Base-by-base conservation (phyloP, 768 basidiomycete species). In the Cantharellus anzutake region DNA sequence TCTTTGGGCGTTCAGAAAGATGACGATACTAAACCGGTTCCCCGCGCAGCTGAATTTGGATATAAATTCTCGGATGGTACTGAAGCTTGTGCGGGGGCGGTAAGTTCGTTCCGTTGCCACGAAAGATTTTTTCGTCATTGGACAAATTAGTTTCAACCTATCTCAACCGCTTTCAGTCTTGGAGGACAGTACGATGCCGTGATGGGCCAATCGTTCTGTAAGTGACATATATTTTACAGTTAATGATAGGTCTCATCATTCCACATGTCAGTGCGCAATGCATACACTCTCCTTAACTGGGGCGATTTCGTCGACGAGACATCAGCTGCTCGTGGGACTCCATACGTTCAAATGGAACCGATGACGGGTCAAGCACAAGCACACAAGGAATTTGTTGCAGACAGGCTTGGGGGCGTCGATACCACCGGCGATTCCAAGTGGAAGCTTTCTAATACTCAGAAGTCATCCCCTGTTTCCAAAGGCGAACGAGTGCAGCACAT, bases 141-240 rank as follows among this genome's bases (percentile, higher is more conserved):
- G 29, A 48, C 44, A 11, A 11, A 14, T 50, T 60, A 84, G 83
- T 86, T 85, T 71, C 84, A 86, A 63, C 83, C 84, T 3, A 76
- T 79, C 50, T 75, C 77, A 4, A 78, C 75, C 53, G 72, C 76
- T 56, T 67, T 87, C 71, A 84, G 63, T 76, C 72, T 75, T 38
- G 73, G 68, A 38, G 60, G 59, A 34, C 57, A 83, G 67, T 85
- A 74, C 62, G 83, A 85, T 65, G 75, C 82, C 67, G 76, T 86
- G 51, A 72, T 86, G 51, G 84, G 84, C 59, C 85, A 85, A 81
- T 75, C 78, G 4, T 85, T 84, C 71, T 68, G 82, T 82, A 64
- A 65, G 80, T 73, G 4, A 35, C 58, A 29, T 42, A 41, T 44
- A 16, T 35, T 56, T 42, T 5, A 41, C 39, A 16, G 37, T 63